phyloP scores from a whole-genome alignment of 1,139 yeast species.

The Lodderomyces metapsilosis region DNA sequence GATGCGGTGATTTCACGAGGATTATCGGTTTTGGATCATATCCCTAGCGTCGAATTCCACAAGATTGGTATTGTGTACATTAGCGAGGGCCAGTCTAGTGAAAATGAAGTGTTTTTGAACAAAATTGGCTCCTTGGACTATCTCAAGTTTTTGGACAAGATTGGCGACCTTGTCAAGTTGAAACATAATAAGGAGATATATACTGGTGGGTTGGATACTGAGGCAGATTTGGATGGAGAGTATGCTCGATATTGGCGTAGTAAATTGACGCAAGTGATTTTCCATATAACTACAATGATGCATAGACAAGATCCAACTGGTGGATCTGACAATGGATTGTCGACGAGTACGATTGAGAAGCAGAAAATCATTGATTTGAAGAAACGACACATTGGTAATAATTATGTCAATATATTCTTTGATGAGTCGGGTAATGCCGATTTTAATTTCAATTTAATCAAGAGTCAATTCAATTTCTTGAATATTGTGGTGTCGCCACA shows the following conservation, averaged over 20 bases:
- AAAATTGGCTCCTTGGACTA: constrained; percentile 63
- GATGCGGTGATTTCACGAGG: constrained; percentile 59
- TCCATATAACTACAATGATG: constrained; percentile 83
- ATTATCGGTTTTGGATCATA: constrained; percentile 63
- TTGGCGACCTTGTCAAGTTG: constrained; percentile 61
- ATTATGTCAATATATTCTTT: constrained; percentile 75
- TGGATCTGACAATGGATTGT: background rate
- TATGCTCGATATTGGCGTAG: constrained; percentile 74
- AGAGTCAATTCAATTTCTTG: constrained; percentile 79
- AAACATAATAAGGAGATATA: constrained; percentile 57
- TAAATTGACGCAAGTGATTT: constrained; percentile 67
- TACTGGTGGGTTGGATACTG: constrained; percentile 79
- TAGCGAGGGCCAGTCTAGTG: constrained; percentile 63
- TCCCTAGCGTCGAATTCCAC: constrained; percentile 77
- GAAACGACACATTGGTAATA: constrained; percentile 84
- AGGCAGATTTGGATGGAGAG: constrained; percentile 69
- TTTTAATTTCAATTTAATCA: constrained; percentile 69
- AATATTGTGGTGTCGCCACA: constrained; percentile 78
- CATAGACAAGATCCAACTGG: constrained; percentile 29
- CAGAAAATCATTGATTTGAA: constrained; percentile 43
- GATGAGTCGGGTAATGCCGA: constrained; percentile 62
- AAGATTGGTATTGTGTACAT: constrained; percentile 78
- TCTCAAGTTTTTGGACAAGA: constrained; percentile 51
- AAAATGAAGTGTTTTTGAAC: constrained; percentile 64
- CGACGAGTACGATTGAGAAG: background rate